phyloP scores from a whole-genome alignment of 176 grass and related monocot genomes.

The Lolium perenne region DNA sequence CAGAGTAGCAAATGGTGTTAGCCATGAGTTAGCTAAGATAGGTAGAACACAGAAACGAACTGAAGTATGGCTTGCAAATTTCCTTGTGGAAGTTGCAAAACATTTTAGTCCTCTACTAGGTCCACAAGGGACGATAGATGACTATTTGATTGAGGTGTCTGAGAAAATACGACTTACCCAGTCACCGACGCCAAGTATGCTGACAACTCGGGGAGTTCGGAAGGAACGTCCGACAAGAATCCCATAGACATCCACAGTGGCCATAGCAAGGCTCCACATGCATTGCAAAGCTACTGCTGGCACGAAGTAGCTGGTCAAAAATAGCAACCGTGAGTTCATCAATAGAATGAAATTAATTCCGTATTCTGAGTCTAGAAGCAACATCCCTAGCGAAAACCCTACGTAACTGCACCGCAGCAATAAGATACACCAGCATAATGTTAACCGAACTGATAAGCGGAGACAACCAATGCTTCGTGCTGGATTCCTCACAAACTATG shows the following conservation, averaged over 20 bases:
- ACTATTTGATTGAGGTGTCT: neutral
- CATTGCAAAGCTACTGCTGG: constrained; percentile 73
- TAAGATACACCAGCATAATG: neutral
- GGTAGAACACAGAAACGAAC: no score
- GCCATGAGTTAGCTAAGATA: no score
- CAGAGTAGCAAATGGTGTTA: no score
- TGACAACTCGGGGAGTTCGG: constrained; percentile 52
- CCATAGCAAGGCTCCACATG: constrained; percentile 81
- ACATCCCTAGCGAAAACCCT: neutral
- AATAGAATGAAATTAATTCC: neutral
- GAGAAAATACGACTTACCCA: constrained; percentile 56
- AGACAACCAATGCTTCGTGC: neutral
- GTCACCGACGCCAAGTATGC: constrained; percentile 78
- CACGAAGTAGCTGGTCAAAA: constrained; percentile 71
- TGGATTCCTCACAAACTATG: neutral
- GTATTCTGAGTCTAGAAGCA: neutral
- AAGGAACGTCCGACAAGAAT: constrained; percentile 86
- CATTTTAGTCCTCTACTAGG: neutral
- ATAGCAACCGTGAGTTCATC: constrained; percentile 25
- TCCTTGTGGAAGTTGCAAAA: no score
- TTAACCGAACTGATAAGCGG: constrained; percentile 3
- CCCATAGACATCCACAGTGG: constrained; percentile 72
- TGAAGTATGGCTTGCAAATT: no score
- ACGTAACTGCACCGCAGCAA: neutral
- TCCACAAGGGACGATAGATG: neutral